phyloP scores from a whole-genome alignment of 2,329 filamentous ascomycete species.

The Neoarthrinium moseri region DNA sequence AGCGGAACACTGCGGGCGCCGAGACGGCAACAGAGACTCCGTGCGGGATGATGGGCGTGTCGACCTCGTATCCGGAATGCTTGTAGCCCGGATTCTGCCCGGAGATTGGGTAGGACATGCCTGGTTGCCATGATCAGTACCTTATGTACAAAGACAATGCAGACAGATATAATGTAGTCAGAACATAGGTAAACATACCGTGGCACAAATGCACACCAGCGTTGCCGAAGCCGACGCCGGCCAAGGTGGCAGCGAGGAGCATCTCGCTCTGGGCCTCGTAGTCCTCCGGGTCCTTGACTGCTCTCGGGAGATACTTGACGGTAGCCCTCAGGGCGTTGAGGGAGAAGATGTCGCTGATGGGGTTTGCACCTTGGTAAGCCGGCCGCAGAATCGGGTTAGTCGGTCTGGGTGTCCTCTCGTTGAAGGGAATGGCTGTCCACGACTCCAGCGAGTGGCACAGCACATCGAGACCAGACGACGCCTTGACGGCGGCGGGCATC shows the following conservation, averaged over 20 bases:
- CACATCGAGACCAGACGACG: constrained; percentile 88
- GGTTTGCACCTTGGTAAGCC: constrained; percentile 95
- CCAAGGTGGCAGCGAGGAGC: constrained; percentile 90
- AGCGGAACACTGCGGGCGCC: constrained; percentile 89
- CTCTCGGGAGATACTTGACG: constrained; percentile 87
- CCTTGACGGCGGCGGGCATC: constrained; percentile 93
- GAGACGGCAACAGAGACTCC: constrained; percentile 94
- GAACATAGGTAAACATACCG: constrained; percentile 35
- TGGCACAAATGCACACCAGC: constrained; percentile 84
- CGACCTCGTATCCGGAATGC: constrained; percentile 81
- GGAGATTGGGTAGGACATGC: constrained; percentile 97
- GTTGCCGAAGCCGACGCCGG: constrained; percentile 95
- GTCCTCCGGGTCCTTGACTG: constrained; percentile 85
- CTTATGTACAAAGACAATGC: no score
- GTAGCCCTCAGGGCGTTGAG: constrained; percentile 80
- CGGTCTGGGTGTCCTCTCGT: constrained; percentile 80
- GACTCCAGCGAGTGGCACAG: constrained; percentile 94
- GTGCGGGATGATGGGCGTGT: constrained; percentile 83
- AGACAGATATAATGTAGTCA: no score
- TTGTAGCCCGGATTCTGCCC: constrained; percentile 91
- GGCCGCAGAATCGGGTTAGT: constrained; percentile 86
- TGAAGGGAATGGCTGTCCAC: constrained; percentile 96
- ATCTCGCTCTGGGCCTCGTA: constrained; percentile 91
- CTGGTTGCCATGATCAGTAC: constrained; percentile 33
- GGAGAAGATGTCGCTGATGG: constrained; percentile 96